phyloP scores from a whole-genome alignment of 352 stramenopile species.

The Pelagophyceae sp. region DNA sequence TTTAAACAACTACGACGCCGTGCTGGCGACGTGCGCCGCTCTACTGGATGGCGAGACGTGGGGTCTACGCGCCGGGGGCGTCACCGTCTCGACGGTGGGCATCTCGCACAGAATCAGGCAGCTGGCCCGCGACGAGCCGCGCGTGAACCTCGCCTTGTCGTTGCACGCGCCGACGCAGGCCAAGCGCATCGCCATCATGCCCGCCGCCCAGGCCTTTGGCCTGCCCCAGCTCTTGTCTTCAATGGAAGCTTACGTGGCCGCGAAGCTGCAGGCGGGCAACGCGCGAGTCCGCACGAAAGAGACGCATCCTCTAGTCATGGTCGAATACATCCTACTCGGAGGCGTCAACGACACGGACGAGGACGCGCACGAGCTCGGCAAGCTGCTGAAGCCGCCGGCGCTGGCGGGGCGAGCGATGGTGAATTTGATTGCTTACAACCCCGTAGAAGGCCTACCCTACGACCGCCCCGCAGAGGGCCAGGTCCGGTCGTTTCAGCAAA shows the following conservation, averaged over 20 bases:
- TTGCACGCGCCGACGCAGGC: conserved; percentile 36
- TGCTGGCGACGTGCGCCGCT: conserved; percentile 30
- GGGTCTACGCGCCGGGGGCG: conserved; percentile 24
- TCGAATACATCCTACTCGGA: conserved; percentile 42
- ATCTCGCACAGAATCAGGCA: conserved; percentile 23
- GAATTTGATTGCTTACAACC: conserved; percentile 9
- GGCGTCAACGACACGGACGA: conserved; percentile 33
- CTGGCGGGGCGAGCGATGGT: not conserved
- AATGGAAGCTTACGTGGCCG: conserved; percentile 31
- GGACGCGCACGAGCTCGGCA: conserved; percentile 23
- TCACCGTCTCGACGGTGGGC: conserved; percentile 38
- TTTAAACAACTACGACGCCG: conserved; percentile 43
- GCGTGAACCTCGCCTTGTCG: conserved; percentile 38
- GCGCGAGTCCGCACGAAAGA: not conserved
- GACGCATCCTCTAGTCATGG: conserved; percentile 24
- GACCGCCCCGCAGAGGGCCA: not conserved
- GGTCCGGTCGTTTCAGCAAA: not conserved
- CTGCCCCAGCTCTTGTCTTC: conserved; percentile 27
- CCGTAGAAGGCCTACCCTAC: not conserved
- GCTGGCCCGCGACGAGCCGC: conserved; percentile 31
- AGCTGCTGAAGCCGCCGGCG: not conserved
- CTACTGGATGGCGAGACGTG: conserved; percentile 28
- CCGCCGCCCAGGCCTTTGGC: conserved; percentile 21
- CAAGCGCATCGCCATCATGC: conserved; percentile 34
- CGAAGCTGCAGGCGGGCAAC: conserved; percentile 16